Conservation (phyloP, 257 asterid species). For the Lavandula angustifolia region DNA sequence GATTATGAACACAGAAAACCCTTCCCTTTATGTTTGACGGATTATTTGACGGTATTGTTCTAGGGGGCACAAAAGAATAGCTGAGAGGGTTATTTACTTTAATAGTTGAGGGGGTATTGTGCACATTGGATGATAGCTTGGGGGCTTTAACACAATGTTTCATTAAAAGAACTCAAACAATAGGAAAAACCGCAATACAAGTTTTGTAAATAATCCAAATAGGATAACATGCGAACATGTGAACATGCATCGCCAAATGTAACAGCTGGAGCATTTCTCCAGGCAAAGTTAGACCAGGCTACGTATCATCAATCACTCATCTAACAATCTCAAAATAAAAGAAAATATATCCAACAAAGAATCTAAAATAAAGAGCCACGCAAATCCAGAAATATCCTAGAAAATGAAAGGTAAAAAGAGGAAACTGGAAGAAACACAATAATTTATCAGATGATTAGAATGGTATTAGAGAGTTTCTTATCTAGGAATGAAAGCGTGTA, state of each 20-base stretch:
- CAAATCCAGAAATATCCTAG: neutral
- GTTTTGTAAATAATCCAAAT: neutral
- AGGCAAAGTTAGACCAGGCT: neutral
- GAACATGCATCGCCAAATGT: neutral
- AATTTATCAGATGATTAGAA: too few relatives aligned
- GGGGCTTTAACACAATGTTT: too few relatives aligned
- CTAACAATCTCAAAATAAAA: neutral
- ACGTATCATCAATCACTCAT: neutral
- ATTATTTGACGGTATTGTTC: too few relatives aligned
- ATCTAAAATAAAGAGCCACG: neutral
- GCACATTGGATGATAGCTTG: too few relatives aligned
- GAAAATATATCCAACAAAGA: too few relatives aligned
- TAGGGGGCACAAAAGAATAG: too few relatives aligned
- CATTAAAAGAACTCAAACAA: neutral
- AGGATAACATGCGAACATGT: constrained; percentile 1
- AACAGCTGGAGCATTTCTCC: neutral
- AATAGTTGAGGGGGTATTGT: too few relatives aligned
- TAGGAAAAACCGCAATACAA: neutral
- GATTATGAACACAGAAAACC: too few relatives aligned
- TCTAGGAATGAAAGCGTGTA: too few relatives aligned
- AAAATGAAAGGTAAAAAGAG: neutral
- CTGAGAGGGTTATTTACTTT: too few relatives aligned
- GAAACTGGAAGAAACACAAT: neutral
- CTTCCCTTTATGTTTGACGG: too few relatives aligned
- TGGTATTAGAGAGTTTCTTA: too few relatives aligned